These are phyloP conservation scores for Zea luxurians DNA, from an alignment of 176 grass and related monocot genomes.

Conservation along the genomic window DNA sequence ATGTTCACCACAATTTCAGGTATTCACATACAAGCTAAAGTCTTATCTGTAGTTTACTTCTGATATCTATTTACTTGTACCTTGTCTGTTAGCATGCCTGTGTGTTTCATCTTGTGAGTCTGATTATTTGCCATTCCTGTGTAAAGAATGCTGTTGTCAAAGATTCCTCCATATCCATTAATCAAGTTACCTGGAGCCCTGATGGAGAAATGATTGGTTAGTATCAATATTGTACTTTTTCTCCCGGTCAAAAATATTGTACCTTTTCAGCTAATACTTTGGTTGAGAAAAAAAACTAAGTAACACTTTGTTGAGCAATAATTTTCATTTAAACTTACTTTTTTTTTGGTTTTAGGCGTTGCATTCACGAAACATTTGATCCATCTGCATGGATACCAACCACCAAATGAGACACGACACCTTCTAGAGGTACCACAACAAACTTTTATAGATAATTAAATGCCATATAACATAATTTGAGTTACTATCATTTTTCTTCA, in stretches of 20 bases:
- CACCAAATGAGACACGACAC: constrained; percentile 73
- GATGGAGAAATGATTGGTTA: constrained; percentile 93
- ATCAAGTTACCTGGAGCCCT: constrained; percentile 88
- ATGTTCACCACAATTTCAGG: constrained; percentile 69
- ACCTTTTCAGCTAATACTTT: constrained; percentile 22
- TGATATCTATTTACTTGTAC: constrained; percentile 33
- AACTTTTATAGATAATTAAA: constrained; percentile 30
- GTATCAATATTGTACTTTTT: constrained; percentile 5
- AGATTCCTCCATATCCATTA: constrained; percentile 73
- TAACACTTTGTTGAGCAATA: constrained; percentile 3
- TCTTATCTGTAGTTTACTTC: constrained; percentile 33
- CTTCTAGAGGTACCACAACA: constrained; percentile 64
- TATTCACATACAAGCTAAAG: constrained; percentile 19
- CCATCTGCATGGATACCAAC: constrained; percentile 81
- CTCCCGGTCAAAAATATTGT: background rate
- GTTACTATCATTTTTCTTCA: constrained; percentile 33
- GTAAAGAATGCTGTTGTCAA: constrained; percentile 61
- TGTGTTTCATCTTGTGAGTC: constrained; percentile 27
- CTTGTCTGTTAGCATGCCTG: constrained; percentile 14
- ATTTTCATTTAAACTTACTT: constrained; percentile 17
- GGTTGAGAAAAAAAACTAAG: constrained; percentile 1
- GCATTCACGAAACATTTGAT: constrained; percentile 94
- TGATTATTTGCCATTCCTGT: constrained; percentile 38
- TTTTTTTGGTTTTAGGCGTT: constrained; percentile 59
- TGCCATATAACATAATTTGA: background rate